These are phyloP conservation scores for Trichophyton mentagrophytes DNA, from an alignment of 2,329 filamentous ascomycete genomes.

Conservation along the genomic window DNA sequence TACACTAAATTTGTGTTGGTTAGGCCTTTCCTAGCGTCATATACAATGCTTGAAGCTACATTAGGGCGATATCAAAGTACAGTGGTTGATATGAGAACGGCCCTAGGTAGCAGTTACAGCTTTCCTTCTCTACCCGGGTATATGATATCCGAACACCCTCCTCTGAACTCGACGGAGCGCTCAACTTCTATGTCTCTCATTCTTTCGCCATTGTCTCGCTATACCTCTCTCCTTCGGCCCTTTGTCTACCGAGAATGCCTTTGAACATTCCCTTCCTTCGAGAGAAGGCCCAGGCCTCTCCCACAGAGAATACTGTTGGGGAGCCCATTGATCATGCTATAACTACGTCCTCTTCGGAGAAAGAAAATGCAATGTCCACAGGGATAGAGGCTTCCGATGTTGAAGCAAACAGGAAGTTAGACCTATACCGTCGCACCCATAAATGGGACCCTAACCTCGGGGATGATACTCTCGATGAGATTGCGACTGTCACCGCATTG, in stretches of 20 bases:
- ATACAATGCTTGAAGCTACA: no score
- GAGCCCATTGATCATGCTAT: background rate
- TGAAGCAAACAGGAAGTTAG: conserved; percentile 6
- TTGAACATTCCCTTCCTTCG: background rate
- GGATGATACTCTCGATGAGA: conserved; percentile 48
- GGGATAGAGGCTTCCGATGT: conserved; percentile 3
- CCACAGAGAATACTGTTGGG: background rate
- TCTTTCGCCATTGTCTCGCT: background rate
- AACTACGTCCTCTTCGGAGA: background rate
- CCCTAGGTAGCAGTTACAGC: background rate
- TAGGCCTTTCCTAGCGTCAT: background rate
- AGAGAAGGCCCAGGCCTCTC: background rate
- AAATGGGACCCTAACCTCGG: conserved; percentile 53
- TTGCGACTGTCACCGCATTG: conserved; percentile 39
- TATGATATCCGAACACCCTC: background rate
- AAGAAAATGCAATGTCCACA: background rate
- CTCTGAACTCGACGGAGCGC: background rate
- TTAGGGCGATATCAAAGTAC: background rate
- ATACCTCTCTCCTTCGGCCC: background rate
- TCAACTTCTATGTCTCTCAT: background rate
- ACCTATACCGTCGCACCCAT: conserved; percentile 27
- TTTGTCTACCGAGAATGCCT: background rate
- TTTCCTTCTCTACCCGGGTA: background rate
- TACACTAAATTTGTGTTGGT: background rate
- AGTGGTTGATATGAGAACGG: background rate